Conservation (phyloP, 805 yeast genomes). For the Nakazawaea holstii region DNA sequence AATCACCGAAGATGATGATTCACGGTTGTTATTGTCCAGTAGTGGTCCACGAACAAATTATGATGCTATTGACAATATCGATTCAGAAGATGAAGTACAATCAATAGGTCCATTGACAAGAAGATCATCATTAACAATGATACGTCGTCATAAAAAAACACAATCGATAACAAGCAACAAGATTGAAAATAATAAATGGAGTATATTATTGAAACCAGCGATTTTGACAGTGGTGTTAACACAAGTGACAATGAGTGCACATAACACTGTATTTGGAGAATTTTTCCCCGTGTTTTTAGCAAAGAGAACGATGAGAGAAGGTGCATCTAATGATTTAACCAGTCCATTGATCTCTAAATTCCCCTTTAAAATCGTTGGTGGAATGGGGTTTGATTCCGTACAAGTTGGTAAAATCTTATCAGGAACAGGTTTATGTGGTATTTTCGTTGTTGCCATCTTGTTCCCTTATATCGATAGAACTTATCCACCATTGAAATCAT, state of each 20-base stretch:
- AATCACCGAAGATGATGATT: not conserved
- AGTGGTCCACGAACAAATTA: not conserved
- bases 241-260: conserved; percentile 40
- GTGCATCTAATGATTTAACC: not conserved
- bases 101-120: conserved; percentile 11
- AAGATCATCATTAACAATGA: conserved; percentile 10
- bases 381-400: conserved; percentile 41
- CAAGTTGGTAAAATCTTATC: conserved; percentile 48
- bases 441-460: conserved; percentile 40
- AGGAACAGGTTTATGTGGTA: conserved; percentile 48
- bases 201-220: conserved; percentile 14
- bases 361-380: conserved; percentile 47
- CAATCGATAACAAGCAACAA: not conserved
- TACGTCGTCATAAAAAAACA: not conserved
- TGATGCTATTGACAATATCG: not conserved
- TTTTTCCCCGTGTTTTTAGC: conserved; percentile 47
- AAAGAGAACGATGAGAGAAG: conserved; percentile 4
- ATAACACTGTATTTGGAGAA: conserved; percentile 44
- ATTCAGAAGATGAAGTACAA: conserved; percentile 8
- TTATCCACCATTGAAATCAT: conserved; percentile 39
- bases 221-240: conserved; percentile 18
- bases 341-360: conserved; percentile 22
- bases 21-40: too few species aligned
- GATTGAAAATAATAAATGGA: conserved; percentile 9
- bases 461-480: conserved; percentile 48